These are phyloP conservation scores for Macadamia tetraphylla DNA, from an alignment of 164 flowering plant genomes.

Conservation along the genomic window DNA sequence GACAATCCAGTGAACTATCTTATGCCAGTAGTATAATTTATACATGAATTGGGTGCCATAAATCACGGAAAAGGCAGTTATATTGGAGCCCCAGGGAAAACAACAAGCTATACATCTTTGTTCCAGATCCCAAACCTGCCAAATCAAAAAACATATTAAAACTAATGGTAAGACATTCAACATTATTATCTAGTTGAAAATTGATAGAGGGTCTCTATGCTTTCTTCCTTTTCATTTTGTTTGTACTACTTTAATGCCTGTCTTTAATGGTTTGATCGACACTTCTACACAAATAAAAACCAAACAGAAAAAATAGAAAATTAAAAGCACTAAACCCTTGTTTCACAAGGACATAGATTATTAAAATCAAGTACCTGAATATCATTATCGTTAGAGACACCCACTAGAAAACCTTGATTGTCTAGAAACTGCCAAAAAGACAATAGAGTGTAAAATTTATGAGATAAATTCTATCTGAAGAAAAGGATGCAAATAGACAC, in stretches of 20 bases:
- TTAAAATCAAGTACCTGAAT: conserved; percentile 52
- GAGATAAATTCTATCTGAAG: background rate
- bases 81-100: conserved; percentile 72
- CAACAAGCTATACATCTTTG: conserved; percentile 39
- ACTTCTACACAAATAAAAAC: background rate
- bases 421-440: conserved; percentile 59
- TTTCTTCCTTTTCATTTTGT: no score
- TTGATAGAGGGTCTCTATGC: no score
- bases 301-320: conserved; percentile 1
- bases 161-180: background rate
- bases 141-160: conserved; percentile 1
- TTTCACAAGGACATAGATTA: no score
- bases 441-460: background rate
- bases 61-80: conserved; percentile 77
- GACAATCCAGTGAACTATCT: background rate
- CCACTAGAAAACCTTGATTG: conserved; percentile 77
- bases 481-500: background rate
- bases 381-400: conserved; percentile 78
- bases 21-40: conserved; percentile 6
- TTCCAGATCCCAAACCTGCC: conserved; percentile 84
- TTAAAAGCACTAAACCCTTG: background rate
- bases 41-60: conserved; percentile 73
- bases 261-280: no score
- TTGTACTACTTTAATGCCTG: background rate
- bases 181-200: no score